Evolutionary conservation across 2,329 filamentous ascomycete species (phyloP), one percentile per base, ranked within the genome.

Genomic region (Hortaea werneckii): DNA sequence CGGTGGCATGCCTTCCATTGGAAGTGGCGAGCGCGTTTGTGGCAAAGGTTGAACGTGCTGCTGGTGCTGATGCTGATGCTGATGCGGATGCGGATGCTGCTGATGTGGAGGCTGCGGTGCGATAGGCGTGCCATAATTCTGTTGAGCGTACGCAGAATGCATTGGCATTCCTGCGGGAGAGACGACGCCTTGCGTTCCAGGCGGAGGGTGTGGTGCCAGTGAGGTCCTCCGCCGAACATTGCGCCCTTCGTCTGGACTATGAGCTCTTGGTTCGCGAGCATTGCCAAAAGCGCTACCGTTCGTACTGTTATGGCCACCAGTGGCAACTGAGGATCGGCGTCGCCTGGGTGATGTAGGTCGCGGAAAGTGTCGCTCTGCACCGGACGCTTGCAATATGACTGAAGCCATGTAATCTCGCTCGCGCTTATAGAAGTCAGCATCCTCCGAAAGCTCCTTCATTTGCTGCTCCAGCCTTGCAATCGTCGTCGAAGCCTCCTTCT

Each of bases 361-460:
- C 12, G 66, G 64, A 41, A 70, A 70, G 48, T 70, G 68, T 39
- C 66, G 61, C 28, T 72, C 69, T 6, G 65, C 66, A 9, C 75
- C 73, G 2, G 79, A 75, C 4, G 78, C 77, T 50, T 78, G 75
- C 41, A 74, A 66, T 1, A 87, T 70, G 30, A 87, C 66, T n/a
- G 82, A 78, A 43, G 79, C 74, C 50, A 89, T 75, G 41, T 83
- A 78, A 57, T 88, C 82, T 42, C 85, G 74, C 55, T 92, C 85
- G 6, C 72, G 71, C 40, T 80, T 76, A 61, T 90, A 90, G 61
- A 80, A 87, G 48, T 90, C 83, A 29, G 77, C 72, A 57, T 88
- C 82, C 35, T 76, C 77, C 46, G 75, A 68, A 48, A 87, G 66
- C n/a, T 87, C 80, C 41, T 82, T 77, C 44, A 83, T 74, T 52